phyloP scores from a whole-genome alignment of 768 basidiomycete genomes.

The Leccinum ochraceum region DNA sequence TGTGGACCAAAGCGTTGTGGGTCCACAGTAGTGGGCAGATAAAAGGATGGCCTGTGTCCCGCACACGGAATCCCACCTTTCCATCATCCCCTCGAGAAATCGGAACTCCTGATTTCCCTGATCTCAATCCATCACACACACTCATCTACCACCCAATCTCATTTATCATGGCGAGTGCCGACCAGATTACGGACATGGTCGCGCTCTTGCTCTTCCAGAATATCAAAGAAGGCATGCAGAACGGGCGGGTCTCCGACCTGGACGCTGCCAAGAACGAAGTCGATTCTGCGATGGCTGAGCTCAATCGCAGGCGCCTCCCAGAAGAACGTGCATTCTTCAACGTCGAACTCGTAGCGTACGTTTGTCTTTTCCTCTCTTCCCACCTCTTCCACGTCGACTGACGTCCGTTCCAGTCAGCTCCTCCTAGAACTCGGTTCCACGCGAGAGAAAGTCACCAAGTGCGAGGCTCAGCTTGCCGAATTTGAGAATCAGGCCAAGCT shows the following conservation, averaged over 20 bases:
- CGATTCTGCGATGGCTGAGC: conserved; percentile 12
- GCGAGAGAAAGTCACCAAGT: conserved; percentile 7
- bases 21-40: not conserved
- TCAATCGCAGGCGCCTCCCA: not conserved
- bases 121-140: not conserved
- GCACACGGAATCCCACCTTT: conserved; percentile 6
- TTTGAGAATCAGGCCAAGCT: not conserved
- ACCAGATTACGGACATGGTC: not conserved
- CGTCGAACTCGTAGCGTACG: conserved; percentile 13
- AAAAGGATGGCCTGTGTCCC: conserved; percentile 10
- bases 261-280: conserved; percentile 8
- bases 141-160: conserved; percentile 1
- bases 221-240: conserved; percentile 14
- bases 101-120: not conserved
- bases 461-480: conserved; percentile 12
- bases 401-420: conserved; percentile 10
- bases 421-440: conserved; percentile 10
- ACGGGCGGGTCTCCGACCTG: conserved; percentile 11
- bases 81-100: not conserved
- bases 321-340: not conserved
- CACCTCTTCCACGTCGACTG: not conserved
- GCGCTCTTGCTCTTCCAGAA: conserved; percentile 13
- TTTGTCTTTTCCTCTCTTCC: not conserved
- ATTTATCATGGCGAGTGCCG: conserved; percentile 8
- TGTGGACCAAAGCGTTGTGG: conserved; percentile 7